Conservation (phyloP, 805 yeast species). For the Metschnikowia noctiluminum region DNA sequence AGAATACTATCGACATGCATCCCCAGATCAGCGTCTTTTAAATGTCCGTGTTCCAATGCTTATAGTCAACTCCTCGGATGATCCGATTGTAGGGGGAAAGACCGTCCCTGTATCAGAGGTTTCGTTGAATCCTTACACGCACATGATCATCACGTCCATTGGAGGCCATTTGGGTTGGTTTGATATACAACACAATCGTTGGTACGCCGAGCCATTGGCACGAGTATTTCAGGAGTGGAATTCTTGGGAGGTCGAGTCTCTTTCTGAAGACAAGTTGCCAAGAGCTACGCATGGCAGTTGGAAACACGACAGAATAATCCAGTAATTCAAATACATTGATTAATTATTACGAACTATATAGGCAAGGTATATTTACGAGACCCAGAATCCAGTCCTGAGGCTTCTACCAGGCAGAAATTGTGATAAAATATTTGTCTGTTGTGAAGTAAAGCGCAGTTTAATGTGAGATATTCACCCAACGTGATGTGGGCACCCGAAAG, state of each 20-base stretch:
- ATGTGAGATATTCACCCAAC: not conserved
- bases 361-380: not conserved
- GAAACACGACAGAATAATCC: slow-evolving; percentile 32
- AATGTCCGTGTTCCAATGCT: slow-evolving; percentile 60
- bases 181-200: slow-evolving; percentile 27
- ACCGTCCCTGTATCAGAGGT: slow-evolving; percentile 52
- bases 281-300: slow-evolving; percentile 27
- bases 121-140: slow-evolving; percentile 53
- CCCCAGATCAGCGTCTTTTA: slow-evolving; percentile 54
- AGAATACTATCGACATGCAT: slow-evolving; percentile 64
- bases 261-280: slow-evolving; percentile 23
- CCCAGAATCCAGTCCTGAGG: not conserved
- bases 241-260: slow-evolving; percentile 21
- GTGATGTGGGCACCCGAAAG: slow-evolving; percentile 1
- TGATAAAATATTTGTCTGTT: not conserved
- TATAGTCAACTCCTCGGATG: slow-evolving; percentile 61
- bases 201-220: slow-evolving; percentile 40
- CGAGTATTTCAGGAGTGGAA: slow-evolving; percentile 32
- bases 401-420: not conserved
- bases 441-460: too few relatives aligned
- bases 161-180: slow-evolving; percentile 73
- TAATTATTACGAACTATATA: not conserved
- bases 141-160: slow-evolving; percentile 53
- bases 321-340: too few relatives aligned
- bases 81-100: slow-evolving; percentile 58